phyloP scores from a whole-genome alignment of 805 yeast species.

The Candida sonorensis region DNA sequence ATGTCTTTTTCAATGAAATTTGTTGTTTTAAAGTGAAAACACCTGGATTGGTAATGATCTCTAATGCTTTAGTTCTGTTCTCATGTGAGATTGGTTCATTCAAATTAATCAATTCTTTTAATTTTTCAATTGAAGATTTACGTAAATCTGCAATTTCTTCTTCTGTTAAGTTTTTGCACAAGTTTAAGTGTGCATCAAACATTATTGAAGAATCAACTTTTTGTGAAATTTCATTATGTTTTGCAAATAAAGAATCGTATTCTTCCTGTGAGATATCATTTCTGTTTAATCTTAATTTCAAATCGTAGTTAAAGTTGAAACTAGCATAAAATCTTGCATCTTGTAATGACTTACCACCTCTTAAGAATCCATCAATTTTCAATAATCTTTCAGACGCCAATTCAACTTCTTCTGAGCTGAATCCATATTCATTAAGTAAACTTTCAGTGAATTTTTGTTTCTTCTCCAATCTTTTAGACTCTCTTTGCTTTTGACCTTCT shows the following conservation, averaged over 20 bases:
- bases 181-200: conserved; percentile 37
- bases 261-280: conserved; percentile 29
- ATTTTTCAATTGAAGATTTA: conserved; percentile 9
- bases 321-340: conserved; percentile 60
- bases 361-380: conserved; percentile 44
- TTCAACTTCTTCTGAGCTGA: conserved; percentile 21
- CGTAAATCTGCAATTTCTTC: conserved; percentile 27
- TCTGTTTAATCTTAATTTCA: conserved; percentile 33
- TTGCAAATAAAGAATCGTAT: conserved; percentile 12
- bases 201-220: conserved; percentile 39
- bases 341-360: conserved; percentile 47
- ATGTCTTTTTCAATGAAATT: conserved; percentile 36
- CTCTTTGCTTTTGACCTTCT: conserved; percentile 34
- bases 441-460: conserved; percentile 25
- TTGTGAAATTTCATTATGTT: conserved; percentile 32
- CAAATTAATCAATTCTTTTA: conserved; percentile 13
- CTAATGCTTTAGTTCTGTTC: conserved; percentile 33
- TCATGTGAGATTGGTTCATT: conserved; percentile 27
- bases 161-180: conserved; percentile 32
- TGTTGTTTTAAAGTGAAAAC: conserved; percentile 33
- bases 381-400: conserved; percentile 48
- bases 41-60: conserved; percentile 34
- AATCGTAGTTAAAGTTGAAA: conserved; percentile 38
- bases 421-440: conserved; percentile 21
- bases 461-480: conserved; percentile 28